These are phyloP conservation scores for Mycena alexandri DNA, from an alignment of 768 basidiomycete genomes.

Conservation along the genomic window DNA sequence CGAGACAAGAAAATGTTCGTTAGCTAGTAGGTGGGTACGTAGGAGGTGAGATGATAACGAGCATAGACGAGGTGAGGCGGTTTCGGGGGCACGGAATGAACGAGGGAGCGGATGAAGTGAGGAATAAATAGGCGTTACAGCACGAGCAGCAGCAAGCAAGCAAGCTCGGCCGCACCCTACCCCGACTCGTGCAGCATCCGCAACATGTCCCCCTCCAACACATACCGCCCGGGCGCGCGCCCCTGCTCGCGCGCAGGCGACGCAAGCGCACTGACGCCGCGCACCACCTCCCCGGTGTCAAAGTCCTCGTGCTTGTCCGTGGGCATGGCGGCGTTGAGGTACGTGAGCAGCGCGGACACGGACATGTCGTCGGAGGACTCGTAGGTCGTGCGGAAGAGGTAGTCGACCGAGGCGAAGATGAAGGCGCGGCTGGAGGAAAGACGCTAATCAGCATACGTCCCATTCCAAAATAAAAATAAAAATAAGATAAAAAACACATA, in stretches of 20 bases:
- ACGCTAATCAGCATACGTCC: background rate
- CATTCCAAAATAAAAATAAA: conserved; percentile 4
- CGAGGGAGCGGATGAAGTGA: background rate
- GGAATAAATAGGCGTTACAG: conserved; percentile 5
- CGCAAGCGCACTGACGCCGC: conserved; percentile 48
- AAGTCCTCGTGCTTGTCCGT: conserved; percentile 86
- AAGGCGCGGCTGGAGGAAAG: conserved; percentile 62
- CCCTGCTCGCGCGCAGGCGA: conserved; percentile 28
- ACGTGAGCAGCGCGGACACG: conserved; percentile 75
- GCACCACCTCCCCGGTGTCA: conserved; percentile 78
- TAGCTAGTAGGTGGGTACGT: too few species aligned
- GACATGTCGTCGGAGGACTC: conserved; percentile 75
- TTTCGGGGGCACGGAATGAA: too few species aligned
- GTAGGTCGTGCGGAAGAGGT: conserved; percentile 79
- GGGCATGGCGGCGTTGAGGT: conserved; percentile 83
- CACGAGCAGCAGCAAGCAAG: background rate
- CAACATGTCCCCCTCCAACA: conserved; percentile 35
- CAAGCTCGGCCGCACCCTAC: background rate
- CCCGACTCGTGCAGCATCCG: conserved; percentile 17
- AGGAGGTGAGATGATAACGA: too few species aligned
- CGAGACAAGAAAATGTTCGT: too few species aligned
- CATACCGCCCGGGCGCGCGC: too few species aligned
- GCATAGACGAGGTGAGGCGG: too few species aligned
- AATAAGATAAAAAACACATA: conserved; percentile 48
- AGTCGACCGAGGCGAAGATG: conserved; percentile 68